Conservation (phyloP, 352 stramenopile genomes). For the Elongisporangium anandrum region DNA sequence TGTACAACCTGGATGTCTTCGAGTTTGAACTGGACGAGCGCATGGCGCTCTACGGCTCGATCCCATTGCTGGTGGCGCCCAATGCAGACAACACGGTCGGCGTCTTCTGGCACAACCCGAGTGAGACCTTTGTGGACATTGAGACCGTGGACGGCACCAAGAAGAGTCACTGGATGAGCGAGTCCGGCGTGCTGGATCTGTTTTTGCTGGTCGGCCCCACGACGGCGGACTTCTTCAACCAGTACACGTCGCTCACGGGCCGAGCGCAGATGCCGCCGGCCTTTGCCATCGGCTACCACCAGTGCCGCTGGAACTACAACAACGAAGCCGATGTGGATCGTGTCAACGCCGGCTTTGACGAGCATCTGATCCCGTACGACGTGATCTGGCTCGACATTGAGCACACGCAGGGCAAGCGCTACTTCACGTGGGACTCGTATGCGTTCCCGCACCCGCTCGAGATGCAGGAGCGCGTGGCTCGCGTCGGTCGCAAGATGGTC, state of each 20-base stretch:
- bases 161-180: slow-evolving; percentile 91
- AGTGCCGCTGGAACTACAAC: slow-evolving; percentile 99
- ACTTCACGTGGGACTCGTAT: slow-evolving; percentile 96
- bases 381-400: slow-evolving; percentile 99
- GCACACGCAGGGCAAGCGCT: slow-evolving; percentile 98
- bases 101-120: slow-evolving; percentile 99
- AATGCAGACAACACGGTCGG: slow-evolving; percentile 81
- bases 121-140: slow-evolving; percentile 99
- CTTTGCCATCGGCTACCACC: slow-evolving; percentile 98
- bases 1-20: slow-evolving; percentile 99
- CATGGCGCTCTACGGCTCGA: slow-evolving; percentile 97
- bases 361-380: slow-evolving; percentile 98
- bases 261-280: slow-evolving; percentile 91
- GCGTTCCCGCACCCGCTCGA: slow-evolving; percentile 93
- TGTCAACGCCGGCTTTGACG: slow-evolving; percentile 91
- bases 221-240: slow-evolving; percentile 75
- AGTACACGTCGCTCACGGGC: slow-evolving; percentile 95
- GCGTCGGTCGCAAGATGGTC: slow-evolving; percentile 96
- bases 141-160: slow-evolving; percentile 57
- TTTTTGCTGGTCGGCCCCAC: slow-evolving; percentile 93
- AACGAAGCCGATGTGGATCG: slow-evolving; percentile 95
- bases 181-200: slow-evolving; percentile 96
- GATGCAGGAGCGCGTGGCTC: slow-evolving; percentile 93
- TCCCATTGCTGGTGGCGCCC: slow-evolving; percentile 64
- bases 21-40: slow-evolving; percentile 98